Base-by-base conservation (phyloP, 140 eudicot genomes). In the Erigeron philadelphicus region DNA sequence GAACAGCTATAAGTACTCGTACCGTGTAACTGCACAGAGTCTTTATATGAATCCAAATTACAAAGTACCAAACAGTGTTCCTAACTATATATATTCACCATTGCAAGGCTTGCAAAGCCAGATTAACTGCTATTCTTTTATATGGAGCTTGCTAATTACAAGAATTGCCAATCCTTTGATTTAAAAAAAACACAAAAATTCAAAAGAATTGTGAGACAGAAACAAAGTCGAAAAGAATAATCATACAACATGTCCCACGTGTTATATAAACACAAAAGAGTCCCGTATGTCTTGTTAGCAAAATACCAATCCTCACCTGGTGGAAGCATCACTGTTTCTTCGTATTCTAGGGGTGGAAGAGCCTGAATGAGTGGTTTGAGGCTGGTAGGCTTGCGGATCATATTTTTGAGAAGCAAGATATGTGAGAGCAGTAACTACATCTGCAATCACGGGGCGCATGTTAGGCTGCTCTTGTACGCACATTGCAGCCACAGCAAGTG, bases 401-500 rank as follows among this genome's bases (percentile, higher is more conserved):
- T 81, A 86, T 61, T 78, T 88, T 73, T 88, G 96, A 46, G 88
- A 86, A 73, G 96, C 96, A 67, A 88, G 90, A 73, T 88, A 88
- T 11, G 88, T 76, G 11, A 86, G 84, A 64, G 96, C 96, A 2
- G 96, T 88, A 44, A 88, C 96, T 35, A 86, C 90, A 73, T 88
- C 94, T 13, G 96, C 94, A 12, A 88, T 88, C 23, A 88, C 84
- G 4, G 94, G 96, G 17, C 96, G 78, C 88, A 88, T 80, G 67
- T 81, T 86, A 16, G 94, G 96, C 67, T 88, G 96, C 77, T 88
- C 96, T 55, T 88, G 96, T 42, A 88, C 94, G 21, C 96, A 88
- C 96, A 88, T 88, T 52, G 96, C 96, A 72, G 96, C 96, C 45
- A 88, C 88, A 8, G 90, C 96, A 73, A 88, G 88, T 46, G 96